Evolutionary conservation across 2,329 filamentous ascomycete genomes (phyloP).

Genomic region (Alternaria tenuissima): DNA sequence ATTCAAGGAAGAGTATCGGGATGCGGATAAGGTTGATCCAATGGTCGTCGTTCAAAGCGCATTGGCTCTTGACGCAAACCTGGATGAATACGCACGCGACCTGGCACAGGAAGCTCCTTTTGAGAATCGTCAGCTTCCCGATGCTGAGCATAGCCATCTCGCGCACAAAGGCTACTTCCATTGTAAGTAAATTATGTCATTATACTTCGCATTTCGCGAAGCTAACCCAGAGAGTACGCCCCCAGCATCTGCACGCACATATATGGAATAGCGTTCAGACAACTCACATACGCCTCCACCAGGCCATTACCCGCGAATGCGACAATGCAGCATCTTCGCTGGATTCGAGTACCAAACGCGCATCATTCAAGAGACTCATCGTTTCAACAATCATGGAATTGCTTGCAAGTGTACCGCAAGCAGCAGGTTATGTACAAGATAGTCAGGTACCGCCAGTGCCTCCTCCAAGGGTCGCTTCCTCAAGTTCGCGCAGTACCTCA

Average conservation of each 20-base stretch:
- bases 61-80: constrained; percentile 21
- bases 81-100: constrained; percentile 22
- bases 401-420: constrained; percentile 35
- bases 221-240: constrained; percentile 19
- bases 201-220: background rate
- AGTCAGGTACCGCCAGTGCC: background rate
- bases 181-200: constrained; percentile 4
- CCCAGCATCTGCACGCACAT: constrained; percentile 31
- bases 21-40: background rate
- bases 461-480: background rate
- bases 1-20: constrained; percentile 23
- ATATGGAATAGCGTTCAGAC: constrained; percentile 39
- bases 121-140: constrained; percentile 15
- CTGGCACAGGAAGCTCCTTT: constrained; percentile 24
- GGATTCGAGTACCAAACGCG: constrained; percentile 10
- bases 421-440: constrained; percentile 27
- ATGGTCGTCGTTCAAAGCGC: constrained; percentile 21
- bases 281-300: constrained; percentile 34
- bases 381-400: constrained; percentile 29
- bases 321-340: background rate
- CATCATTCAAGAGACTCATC: constrained; percentile 22
- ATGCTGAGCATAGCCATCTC: constrained; percentile 13
- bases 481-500: too few species aligned
- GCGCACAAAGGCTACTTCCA: constrained; percentile 34
- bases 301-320: constrained; percentile 31